These are phyloP conservation scores for Phylloporus gajari DNA, from an alignment of 1,284 basidiomycete species.

Conservation along the genomic window DNA sequence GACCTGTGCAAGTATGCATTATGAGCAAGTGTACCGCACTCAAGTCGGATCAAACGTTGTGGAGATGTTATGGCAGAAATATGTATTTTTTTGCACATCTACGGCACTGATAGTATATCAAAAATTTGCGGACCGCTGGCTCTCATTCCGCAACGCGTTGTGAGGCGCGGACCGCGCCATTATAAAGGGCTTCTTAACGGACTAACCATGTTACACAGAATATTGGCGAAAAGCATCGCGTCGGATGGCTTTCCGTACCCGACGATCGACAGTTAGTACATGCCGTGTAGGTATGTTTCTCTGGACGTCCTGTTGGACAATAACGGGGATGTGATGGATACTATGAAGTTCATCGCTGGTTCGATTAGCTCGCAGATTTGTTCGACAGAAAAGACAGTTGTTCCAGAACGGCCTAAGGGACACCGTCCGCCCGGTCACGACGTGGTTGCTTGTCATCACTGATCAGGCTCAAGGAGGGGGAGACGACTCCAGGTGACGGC, in stretches of 20 bases:
- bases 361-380: constrained; percentile 48
- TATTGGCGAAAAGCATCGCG: constrained; percentile 17
- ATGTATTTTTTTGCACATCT: too few relatives aligned
- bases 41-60: too few relatives aligned
- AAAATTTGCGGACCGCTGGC: too few relatives aligned
- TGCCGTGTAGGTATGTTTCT: constrained; percentile 50
- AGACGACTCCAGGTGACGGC: constrained; percentile 4
- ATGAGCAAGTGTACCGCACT: too few relatives aligned
- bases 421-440: constrained; percentile 43
- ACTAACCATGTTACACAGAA: constrained; percentile 35
- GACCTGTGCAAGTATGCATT: too few relatives aligned
- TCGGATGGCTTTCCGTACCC: constrained; percentile 51
- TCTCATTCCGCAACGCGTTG: background rate
- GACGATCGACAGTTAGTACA: constrained; percentile 39
- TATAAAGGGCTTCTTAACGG: background rate
- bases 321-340: constrained; percentile 44
- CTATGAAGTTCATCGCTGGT: constrained; percentile 53
- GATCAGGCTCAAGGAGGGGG: constrained; percentile 9
- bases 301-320: constrained; percentile 53
- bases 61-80: too few relatives aligned
- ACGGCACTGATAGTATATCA: too few relatives aligned
- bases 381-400: constrained; percentile 43
- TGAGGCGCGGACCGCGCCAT: background rate
- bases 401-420: constrained; percentile 42
- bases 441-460: constrained; percentile 46